phyloP scores from a whole-genome alignment of 2,329 filamentous ascomycete species.

The Paecilomyces dactylethromorphus region DNA sequence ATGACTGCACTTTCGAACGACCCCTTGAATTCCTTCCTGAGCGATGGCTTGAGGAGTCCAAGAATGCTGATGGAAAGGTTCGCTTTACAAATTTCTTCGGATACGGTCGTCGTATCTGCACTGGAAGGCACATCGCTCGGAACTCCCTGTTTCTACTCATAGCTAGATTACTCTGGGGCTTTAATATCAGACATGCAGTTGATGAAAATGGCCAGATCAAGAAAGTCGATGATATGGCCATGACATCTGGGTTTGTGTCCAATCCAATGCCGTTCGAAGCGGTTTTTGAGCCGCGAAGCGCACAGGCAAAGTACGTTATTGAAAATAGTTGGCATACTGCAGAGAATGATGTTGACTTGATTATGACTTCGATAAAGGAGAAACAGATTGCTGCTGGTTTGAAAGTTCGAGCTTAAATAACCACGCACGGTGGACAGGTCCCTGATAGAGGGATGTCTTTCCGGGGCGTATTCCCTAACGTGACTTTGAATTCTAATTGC shows the following conservation, averaged over 20 bases:
- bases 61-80: constrained; percentile 34
- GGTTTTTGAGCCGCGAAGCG: constrained; percentile 17
- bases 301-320: constrained; percentile 11
- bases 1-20: constrained; percentile 31
- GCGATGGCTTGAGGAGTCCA: constrained; percentile 25
- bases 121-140: constrained; percentile 23
- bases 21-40: constrained; percentile 34
- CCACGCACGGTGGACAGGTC: too few relatives aligned
- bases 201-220: constrained; percentile 14
- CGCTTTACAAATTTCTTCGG: constrained; percentile 52
- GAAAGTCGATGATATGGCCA: constrained; percentile 15
- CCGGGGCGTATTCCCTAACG: too few relatives aligned
- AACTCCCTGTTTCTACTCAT: constrained; percentile 48
- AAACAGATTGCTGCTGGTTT: constrained; percentile 2
- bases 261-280: constrained; percentile 19
- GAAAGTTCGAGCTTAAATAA: constrained; percentile 2
- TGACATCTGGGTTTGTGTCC: constrained; percentile 15
- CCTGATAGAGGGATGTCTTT: too few relatives aligned
- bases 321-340: constrained; percentile 11
- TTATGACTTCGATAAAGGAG: constrained; percentile 9
- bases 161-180: constrained; percentile 47
- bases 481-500: too few relatives aligned
- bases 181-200: constrained; percentile 9
- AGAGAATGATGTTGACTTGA: constrained; percentile 12
- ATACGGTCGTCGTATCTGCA: constrained; percentile 48